A percentile compares a stretch with the other conserved stretches of the same genome.
Evolutionary conservation across 2,329 filamentous ascomycete species (phyloP).

Genomic region (Zymoseptoria passerinii): DNA sequence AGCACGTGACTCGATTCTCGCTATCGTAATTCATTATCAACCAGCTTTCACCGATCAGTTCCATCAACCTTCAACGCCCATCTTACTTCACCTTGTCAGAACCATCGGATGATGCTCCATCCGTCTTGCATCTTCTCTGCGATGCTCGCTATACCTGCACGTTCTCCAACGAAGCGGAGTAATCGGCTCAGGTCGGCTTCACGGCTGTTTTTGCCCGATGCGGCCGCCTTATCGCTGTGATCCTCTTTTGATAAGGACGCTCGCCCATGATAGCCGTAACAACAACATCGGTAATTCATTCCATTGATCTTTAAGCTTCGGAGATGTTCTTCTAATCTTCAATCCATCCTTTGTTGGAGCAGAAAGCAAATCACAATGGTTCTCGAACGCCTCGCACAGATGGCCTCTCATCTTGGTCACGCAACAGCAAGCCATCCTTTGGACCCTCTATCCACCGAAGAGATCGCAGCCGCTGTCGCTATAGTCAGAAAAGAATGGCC

Average conservation of each 20-base stretch:
- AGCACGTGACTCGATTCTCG: not conserved
- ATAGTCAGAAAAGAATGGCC: conserved; percentile 62
- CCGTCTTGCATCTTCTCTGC: too few relatives aligned
- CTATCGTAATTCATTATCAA: not conserved
- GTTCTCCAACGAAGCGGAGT: too few relatives aligned
- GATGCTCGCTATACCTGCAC: too few relatives aligned
- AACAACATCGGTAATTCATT: not conserved
- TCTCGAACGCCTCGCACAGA: conserved; percentile 29
- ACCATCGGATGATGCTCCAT: not conserved
- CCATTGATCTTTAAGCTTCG: not conserved
- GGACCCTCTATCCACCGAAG: conserved; percentile 63
- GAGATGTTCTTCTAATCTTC: not conserved
- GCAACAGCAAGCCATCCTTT: conserved; percentile 58
- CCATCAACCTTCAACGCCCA: not conserved
- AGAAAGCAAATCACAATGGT: conserved; percentile 17
- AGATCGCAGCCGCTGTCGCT: conserved; percentile 64
- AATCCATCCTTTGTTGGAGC: not conserved
- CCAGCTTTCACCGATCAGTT: not conserved
- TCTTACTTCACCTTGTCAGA: not conserved
- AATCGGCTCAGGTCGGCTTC: not conserved
- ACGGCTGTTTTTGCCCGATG: not conserved
- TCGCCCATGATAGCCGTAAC: not conserved
- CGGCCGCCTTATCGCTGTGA: not conserved
- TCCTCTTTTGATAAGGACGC: not conserved
- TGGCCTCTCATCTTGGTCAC: conserved; percentile 53